A percentile compares a stretch with the other conserved stretches of the same genome.
These are phyloP conservation scores for Thermothielavioides terrestris DNA, from an alignment of 495 filamentous ascomycete species.

Conservation along the genomic window DNA sequence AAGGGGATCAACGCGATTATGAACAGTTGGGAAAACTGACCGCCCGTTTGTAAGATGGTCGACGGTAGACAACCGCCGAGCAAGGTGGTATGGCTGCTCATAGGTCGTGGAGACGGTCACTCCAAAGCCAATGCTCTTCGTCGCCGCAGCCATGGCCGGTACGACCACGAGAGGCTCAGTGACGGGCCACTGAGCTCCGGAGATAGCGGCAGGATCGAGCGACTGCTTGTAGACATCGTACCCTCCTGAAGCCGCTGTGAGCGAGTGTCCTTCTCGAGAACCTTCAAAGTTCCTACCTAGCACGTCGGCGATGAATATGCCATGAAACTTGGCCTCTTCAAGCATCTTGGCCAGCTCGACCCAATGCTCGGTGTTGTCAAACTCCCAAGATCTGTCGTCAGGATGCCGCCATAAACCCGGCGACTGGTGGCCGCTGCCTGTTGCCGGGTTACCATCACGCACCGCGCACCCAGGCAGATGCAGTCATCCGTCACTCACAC, in stretches of 20 bases:
- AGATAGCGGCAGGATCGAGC: slow-evolving; percentile 3
- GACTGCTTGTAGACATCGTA: slow-evolving; percentile 36
- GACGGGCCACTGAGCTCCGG: too few relatives aligned
- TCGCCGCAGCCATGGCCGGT: slow-evolving; percentile 49
- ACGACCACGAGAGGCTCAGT: too few relatives aligned
- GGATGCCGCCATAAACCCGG: too few relatives aligned
- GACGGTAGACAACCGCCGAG: slow-evolving; percentile 53
- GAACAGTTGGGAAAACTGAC: too few relatives aligned
- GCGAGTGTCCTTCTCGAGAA: too few relatives aligned
- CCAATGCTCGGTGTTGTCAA: slow-evolving; percentile 50
- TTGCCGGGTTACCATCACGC: too few relatives aligned
- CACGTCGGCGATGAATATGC: slow-evolving; percentile 53
- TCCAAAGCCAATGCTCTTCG: slow-evolving; percentile 46
- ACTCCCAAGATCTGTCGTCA: too few relatives aligned
- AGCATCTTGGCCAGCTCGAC: slow-evolving; percentile 51
- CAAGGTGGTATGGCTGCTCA: slow-evolving; percentile 49
- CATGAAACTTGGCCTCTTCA: slow-evolving; percentile 51
- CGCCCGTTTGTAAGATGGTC: slow-evolving; percentile 54
- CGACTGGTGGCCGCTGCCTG: too few relatives aligned
- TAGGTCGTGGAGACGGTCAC: slow-evolving; percentile 52
- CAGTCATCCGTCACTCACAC: too few relatives aligned
- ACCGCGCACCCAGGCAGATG: too few relatives aligned
- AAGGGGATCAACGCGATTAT: too few relatives aligned
- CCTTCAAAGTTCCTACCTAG: slow-evolving; percentile 53
- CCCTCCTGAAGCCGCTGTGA: too few relatives aligned